phyloP scores from a whole-genome alignment of 805 yeast species.

The Ogataea ganodermae region DNA sequence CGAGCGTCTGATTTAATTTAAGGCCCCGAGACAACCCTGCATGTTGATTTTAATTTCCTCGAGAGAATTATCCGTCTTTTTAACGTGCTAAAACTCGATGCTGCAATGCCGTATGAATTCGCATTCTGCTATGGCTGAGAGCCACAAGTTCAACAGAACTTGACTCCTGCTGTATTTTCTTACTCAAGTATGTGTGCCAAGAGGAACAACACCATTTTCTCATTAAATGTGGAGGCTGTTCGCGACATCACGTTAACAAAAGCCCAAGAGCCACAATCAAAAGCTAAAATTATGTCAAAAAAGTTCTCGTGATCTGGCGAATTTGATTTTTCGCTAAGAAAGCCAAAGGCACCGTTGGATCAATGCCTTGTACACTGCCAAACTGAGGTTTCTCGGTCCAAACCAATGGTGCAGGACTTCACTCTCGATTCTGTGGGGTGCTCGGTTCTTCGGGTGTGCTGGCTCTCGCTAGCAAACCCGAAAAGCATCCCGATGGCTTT shows the following conservation, averaged over 20 bases:
- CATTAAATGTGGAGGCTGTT: background rate
- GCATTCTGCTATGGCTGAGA: background rate
- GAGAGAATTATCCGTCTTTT: background rate
- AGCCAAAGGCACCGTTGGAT: background rate
- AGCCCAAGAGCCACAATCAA: background rate
- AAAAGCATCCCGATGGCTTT: no score
- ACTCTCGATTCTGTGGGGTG: background rate
- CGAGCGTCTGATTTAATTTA: background rate
- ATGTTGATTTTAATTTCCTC: background rate
- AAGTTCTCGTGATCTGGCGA: conserved; percentile 1
- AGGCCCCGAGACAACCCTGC: background rate
- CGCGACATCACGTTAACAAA: background rate
- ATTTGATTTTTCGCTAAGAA: background rate
- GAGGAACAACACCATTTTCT: background rate
- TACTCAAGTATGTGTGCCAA: background rate
- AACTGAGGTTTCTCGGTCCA: no score
- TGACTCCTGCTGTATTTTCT: background rate
- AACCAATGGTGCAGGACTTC: background rate
- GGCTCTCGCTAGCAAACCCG: no score
- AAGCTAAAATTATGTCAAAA: background rate
- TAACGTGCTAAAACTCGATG: background rate
- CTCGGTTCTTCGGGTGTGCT: no score
- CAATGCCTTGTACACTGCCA: background rate
- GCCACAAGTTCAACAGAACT: background rate
- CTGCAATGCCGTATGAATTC: conserved; percentile 1